phyloP scores from a whole-genome alignment of 163 green algal genomes.

The Scenedesmus sp. region DNA sequence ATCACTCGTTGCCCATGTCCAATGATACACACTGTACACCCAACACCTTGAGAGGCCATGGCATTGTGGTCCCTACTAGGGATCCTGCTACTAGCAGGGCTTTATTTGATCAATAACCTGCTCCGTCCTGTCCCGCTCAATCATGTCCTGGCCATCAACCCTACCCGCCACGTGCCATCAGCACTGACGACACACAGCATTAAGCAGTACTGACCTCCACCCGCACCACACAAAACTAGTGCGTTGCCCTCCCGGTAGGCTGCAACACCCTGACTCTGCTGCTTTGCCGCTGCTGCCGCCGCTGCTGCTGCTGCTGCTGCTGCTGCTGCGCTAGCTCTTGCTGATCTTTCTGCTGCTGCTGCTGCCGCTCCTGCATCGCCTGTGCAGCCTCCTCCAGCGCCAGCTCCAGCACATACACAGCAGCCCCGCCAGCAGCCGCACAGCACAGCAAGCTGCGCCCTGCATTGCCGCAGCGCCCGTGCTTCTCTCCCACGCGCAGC shows the following conservation, averaged over 20 bases:
- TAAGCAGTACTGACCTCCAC: neutral
- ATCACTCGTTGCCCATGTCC: neutral
- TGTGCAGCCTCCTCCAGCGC: constrained; percentile 34
- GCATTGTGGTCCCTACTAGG: no score
- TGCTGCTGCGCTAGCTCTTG: neutral
- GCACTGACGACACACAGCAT: neutral
- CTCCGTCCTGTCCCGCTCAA: no score
- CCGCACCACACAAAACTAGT: neutral
- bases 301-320: neutral
- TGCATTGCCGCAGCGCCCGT: constrained; percentile 25
- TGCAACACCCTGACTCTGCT: neutral
- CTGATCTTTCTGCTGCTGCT: neutral
- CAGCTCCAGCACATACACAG: constrained; percentile 57
- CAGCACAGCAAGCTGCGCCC: constrained; percentile 51
- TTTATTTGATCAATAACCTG: no score
- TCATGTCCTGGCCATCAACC: no score
- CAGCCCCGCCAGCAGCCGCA: constrained; percentile 23
- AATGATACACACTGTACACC: neutral
- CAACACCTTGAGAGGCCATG: neutral
- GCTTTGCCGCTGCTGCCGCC: neutral
- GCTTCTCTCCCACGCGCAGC: neutral
- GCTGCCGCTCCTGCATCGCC: neutral
- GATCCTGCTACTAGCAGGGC: no score
- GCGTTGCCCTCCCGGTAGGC: neutral
- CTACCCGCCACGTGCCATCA: no score